A percentile compares a stretch with the other conserved stretches of the same genome.
Conservation (phyloP, 2,329 filamentous ascomycete species). For the Hypoxylon sp. region DNA sequence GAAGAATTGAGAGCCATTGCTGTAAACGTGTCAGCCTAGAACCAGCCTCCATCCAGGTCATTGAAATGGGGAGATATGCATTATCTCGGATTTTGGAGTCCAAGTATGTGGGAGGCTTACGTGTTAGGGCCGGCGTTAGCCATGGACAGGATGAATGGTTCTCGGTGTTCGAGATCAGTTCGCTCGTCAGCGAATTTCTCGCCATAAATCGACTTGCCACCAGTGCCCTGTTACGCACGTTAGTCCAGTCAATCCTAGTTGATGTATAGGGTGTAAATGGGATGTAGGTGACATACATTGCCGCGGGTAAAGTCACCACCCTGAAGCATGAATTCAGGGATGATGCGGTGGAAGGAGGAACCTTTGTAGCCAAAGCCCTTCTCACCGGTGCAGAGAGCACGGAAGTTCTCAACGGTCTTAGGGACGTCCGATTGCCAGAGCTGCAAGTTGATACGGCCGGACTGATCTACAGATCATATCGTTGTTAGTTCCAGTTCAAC, state of each 20-base stretch:
- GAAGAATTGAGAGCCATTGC: slow-evolving; percentile 99
- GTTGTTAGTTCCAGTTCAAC: slow-evolving; percentile 18
- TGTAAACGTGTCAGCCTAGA: slow-evolving; percentile 58
- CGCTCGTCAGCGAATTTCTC: slow-evolving; percentile 97
- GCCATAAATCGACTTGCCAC: slow-evolving; percentile 94
- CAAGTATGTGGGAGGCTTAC: slow-evolving; percentile 60
- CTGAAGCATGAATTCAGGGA: slow-evolving; percentile 95
- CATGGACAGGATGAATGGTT: slow-evolving; percentile 89
- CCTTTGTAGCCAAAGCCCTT: slow-evolving; percentile 87
- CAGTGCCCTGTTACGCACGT: slow-evolving; percentile 75
- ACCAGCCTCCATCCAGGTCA: neutral
- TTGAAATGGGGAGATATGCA: neutral
- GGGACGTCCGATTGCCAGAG: slow-evolving; percentile 90
- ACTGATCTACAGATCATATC: slow-evolving; percentile 69
- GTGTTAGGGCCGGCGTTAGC: slow-evolving; percentile 97
- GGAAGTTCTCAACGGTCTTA: slow-evolving; percentile 90
- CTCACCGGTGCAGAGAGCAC: slow-evolving; percentile 83
- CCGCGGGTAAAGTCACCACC: slow-evolving; percentile 94
- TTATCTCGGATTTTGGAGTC: neutral
- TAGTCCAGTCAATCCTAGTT: slow-evolving; percentile 12
- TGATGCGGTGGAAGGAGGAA: slow-evolving; percentile 93
- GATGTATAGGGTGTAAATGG: neutral
- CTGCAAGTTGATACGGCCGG: slow-evolving; percentile 87
- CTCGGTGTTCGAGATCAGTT: slow-evolving; percentile 81
- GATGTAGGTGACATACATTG: slow-evolving; percentile 75